These are phyloP conservation scores for Neoscytalidium dimidiatum DNA, from an alignment of 2,329 filamentous ascomycete species.

Conservation along the genomic window DNA sequence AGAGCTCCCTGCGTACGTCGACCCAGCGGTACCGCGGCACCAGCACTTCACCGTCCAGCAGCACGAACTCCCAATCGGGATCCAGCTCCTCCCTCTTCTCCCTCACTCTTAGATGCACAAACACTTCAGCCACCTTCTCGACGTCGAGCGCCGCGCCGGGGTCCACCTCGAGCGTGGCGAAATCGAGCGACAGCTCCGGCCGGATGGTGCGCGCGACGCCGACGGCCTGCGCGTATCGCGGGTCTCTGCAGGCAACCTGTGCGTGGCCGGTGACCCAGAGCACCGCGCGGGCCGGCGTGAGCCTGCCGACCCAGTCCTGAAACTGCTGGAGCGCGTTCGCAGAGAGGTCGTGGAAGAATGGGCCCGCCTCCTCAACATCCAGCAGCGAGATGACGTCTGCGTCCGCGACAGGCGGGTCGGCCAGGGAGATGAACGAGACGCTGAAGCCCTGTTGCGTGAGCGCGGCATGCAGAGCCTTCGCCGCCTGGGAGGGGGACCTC, in stretches of 20 bases:
- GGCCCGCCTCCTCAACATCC: slow-evolving; percentile 22
- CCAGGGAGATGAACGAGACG: slow-evolving; percentile 9
- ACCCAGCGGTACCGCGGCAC: slow-evolving; percentile 27
- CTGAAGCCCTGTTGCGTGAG: background rate
- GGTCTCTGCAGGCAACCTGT: slow-evolving; percentile 30
- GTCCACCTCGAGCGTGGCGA: slow-evolving; percentile 31
- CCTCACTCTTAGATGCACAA: slow-evolving; percentile 18
- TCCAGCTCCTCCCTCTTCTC: slow-evolving; percentile 6
- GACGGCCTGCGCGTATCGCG: slow-evolving; percentile 29
- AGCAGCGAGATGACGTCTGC: slow-evolving; percentile 29
- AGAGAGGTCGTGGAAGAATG: slow-evolving; percentile 31
- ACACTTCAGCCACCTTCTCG: slow-evolving; percentile 3
- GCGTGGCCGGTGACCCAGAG: slow-evolving; percentile 33
- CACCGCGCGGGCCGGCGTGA: slow-evolving; percentile 20
- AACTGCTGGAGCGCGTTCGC: slow-evolving; percentile 10
- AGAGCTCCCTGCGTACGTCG: slow-evolving; percentile 21
- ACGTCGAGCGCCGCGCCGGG: background rate
- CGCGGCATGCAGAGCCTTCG: background rate
- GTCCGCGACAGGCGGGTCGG: slow-evolving; percentile 18
- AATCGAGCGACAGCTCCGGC: slow-evolving; percentile 28
- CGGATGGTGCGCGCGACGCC: slow-evolving; percentile 34
- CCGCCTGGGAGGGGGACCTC: background rate
- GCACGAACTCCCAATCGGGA: slow-evolving; percentile 33
- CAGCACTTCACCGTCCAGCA: slow-evolving; percentile 26
- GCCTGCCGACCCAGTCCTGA: slow-evolving; percentile 18